Evolutionary conservation across 2,329 filamentous ascomycete species (phyloP).

Genomic region (Xylariaceae sp.): DNA sequence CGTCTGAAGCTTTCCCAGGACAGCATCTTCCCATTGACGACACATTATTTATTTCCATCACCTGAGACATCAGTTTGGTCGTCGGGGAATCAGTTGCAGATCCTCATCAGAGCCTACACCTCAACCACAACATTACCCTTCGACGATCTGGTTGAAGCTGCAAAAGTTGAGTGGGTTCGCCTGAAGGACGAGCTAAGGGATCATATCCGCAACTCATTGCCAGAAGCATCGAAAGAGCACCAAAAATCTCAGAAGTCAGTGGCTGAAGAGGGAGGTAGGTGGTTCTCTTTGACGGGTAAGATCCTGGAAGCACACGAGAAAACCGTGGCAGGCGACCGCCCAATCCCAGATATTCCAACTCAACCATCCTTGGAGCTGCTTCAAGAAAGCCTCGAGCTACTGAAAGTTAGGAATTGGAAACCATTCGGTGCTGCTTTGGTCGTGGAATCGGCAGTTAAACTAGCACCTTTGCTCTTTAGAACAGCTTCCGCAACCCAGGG

Average conservation of each 20-base stretch:
- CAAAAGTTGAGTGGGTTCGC: constrained; percentile 66
- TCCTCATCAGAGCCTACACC: constrained; percentile 57
- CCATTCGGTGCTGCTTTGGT: constrained; percentile 61
- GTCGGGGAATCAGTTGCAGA: constrained; percentile 42
- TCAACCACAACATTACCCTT: constrained; percentile 51
- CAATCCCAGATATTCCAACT: constrained; percentile 41
- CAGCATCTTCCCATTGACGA: constrained; percentile 60
- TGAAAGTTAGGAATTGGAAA: constrained; percentile 61
- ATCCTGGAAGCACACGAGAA: constrained; percentile 48
- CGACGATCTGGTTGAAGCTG: constrained; percentile 52
- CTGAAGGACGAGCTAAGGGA: constrained; percentile 68
- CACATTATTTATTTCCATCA: constrained; percentile 59
- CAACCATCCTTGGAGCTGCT: constrained; percentile 45
- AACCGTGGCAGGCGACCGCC: constrained; percentile 31
- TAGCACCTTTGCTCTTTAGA: constrained; percentile 52
- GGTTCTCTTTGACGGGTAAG: constrained; percentile 65
- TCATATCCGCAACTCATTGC: constrained; percentile 75
- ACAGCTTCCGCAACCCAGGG: constrained; percentile 37
- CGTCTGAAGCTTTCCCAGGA: constrained; percentile 53
- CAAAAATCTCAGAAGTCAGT: constrained; percentile 74
- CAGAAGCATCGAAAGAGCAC: constrained; percentile 82
- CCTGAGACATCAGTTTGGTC: constrained; percentile 49
- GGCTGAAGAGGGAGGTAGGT: constrained; percentile 69
- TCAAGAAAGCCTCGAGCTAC: constrained; percentile 47
- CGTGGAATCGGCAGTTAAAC: constrained; percentile 49